These are phyloP conservation scores for Wolfiporia cocos DNA, from an alignment of 1,284 basidiomycete genomes.

Conservation along the genomic window DNA sequence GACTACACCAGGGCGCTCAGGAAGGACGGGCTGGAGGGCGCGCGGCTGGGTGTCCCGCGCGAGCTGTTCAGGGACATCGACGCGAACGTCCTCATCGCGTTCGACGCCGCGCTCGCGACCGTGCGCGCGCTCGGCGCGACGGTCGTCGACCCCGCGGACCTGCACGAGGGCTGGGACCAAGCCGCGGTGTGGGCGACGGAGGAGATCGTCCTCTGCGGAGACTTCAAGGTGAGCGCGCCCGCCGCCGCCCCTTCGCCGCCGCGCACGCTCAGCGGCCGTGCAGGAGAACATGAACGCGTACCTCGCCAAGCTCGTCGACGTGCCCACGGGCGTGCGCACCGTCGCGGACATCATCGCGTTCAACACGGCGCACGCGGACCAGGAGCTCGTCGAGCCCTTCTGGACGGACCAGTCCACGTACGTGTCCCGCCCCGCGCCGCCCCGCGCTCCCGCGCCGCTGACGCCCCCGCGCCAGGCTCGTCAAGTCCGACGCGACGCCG, in stretches of 20 bases:
- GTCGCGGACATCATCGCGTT: constrained; percentile 36
- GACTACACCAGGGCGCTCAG: constrained; percentile 32
- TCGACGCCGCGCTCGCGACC: constrained; percentile 30
- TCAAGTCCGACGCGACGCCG: constrained; percentile 30
- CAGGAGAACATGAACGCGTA: constrained; percentile 29
- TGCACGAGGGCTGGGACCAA: constrained; percentile 31
- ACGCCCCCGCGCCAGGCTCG: constrained; percentile 24
- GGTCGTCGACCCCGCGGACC: constrained; percentile 34
- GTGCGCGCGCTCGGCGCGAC: constrained; percentile 32
- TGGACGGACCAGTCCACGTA: constrained; percentile 34
- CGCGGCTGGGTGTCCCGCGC: constrained; percentile 34
- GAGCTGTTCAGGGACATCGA: constrained; percentile 22
- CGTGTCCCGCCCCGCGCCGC: constrained; percentile 8
- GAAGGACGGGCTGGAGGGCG: constrained; percentile 29
- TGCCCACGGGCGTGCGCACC: constrained; percentile 27
- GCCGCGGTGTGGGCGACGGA: constrained; percentile 27
- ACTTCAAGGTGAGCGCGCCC: constrained; percentile 30
- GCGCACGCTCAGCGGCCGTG: neutral
- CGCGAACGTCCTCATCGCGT: constrained; percentile 23
- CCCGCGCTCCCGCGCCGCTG: neutral
- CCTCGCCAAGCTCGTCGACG: constrained; percentile 23
- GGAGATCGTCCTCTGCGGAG: constrained; percentile 25
- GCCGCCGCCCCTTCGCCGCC: neutral
- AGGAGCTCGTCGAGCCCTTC: constrained; percentile 33
- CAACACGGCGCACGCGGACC: constrained; percentile 32